These are phyloP conservation scores for Annulohypoxylon maeteangense DNA, from an alignment of 495 filamentous ascomycete genomes.

Conservation along the genomic window DNA sequence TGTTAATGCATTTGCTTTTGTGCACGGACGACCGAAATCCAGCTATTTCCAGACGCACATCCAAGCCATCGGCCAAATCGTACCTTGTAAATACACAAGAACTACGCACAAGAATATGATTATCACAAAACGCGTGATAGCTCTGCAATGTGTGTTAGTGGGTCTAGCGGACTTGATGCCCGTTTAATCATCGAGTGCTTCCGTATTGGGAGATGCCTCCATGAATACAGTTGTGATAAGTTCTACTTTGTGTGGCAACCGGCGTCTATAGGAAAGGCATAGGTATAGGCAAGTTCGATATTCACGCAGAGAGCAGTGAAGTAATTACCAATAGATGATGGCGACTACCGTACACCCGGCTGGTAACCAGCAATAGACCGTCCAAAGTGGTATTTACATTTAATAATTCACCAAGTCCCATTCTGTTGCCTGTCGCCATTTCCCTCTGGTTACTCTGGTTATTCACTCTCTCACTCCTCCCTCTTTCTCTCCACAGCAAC, in stretches of 20 bases:
- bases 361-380: neutral
- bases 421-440: neutral
- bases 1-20: conserved; percentile 21
- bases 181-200: neutral
- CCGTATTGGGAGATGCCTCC: neutral
- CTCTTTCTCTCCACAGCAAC: too few species aligned
- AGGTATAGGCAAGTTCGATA: neutral
- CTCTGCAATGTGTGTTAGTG: neutral
- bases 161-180: neutral
- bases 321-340: neutral
- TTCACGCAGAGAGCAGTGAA: neutral
- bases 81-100: neutral
- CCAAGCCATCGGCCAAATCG: neutral
- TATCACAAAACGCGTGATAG: neutral
- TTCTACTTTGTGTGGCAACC: neutral
- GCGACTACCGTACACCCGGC: neutral
- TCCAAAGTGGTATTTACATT: neutral
- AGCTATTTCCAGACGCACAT: neutral
- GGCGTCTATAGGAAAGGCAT: neutral
- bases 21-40: neutral
- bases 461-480: too few species aligned
- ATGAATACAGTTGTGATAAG: neutral
- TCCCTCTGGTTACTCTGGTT: too few species aligned
- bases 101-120: conserved; percentile 15
- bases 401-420: neutral